Evolutionary conservation across 176 grass and related monocot species (phyloP), one percentile per base, ranked within the genome.

Genomic region (Oryza coarctata): DNA sequence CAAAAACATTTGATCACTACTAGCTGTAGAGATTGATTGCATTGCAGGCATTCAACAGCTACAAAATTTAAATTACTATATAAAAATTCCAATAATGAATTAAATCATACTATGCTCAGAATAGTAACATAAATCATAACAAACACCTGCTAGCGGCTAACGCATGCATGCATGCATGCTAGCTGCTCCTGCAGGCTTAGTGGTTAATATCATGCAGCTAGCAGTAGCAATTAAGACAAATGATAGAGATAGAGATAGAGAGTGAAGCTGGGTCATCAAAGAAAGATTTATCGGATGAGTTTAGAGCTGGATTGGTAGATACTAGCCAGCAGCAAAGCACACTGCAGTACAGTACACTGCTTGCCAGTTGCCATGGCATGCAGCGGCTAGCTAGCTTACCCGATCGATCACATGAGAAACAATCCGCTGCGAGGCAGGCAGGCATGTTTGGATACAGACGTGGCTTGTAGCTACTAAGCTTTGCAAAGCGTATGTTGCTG

Each of bases 361-460:
- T 75, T 34, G 81, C 13, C 49, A 63, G 81, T 50, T 12, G 82
- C 77, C 49, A 22, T n/a, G 55, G 55, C n/a, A 60, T 60, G 55
- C 55, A 60, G 55, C 44, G 11, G 0, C n/a, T n/a, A 14, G 47
- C 18, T 47, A 4, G 44, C 50, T 55, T 55, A 22, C 50, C 32
- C 3, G 32, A 33, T 25, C 8, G 55, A 86, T 88, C 80, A 83
- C 74, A 83, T 77, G 86, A 79, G 66, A 73, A 72, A 68, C 36
- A 65, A 52, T 80, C 36, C 25, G 63, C n/a, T 45, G 65, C 55
- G 47, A 20, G 45, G 3, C 32, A 33, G 3, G 39, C 39, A 50
- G 12, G 14, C 15, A 39, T 77, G 77, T 47, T 33, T 80, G 75
- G 68, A 35, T 23, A 70, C 41, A n/a, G n/a, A n/a, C 12, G 41